Base-by-base conservation (phyloP, 805 yeast species). In the Suhomyces sp. region DNA sequence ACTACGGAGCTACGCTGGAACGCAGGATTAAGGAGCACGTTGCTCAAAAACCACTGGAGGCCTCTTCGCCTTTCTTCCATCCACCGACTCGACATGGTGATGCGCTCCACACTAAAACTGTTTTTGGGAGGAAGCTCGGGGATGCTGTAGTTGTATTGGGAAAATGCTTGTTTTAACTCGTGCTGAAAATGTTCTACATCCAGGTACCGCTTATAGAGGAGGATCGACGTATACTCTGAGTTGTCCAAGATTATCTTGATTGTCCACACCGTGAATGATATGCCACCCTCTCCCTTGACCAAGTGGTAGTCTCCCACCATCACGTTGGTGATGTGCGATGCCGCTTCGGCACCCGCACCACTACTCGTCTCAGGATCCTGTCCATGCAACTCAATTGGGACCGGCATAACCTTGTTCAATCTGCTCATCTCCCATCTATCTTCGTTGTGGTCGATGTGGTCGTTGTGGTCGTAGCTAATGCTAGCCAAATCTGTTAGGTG, bases 201-300 rank as follows among this genome's bases (percentile, higher is more conserved):
- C 33, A 82, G 78, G 65, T 86, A 89, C 37, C 96, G 64, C 62
- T 80, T 82, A 61, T 82, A 79, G 3, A 82, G 59, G 44, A 68
- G 63, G 17, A 86, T 74, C 53, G 70, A 71, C 3, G 79, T 68
- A 54, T 67, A 68, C 24, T 60, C 57, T 5, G 72, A 66, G 45
- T 72, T 76, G 49, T 74, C 67, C 20, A 75, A 57, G 3, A 71
- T 67, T 5, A 75, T 64, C 44, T 68, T 65, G 9, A 75, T 66
- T 2, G 69, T 48, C 79, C 79, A 75, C 21, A 67, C 76, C 17
- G 68, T 64, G 57, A 73, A 75, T 47, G 71, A 59, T 43, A 57
- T 60, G 0, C 77, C 75, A 5, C 64, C 63, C 25, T 72, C 75
- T 9, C 78, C 79, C 20, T 65, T 61, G 5, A 75, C 66, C 33